Percentiles rank a stretch among this genome's conserved stretches.
Conservation (phyloP, 1,284 basidiomycete genomes). For the Sanghuangporus weigelae region DNA sequence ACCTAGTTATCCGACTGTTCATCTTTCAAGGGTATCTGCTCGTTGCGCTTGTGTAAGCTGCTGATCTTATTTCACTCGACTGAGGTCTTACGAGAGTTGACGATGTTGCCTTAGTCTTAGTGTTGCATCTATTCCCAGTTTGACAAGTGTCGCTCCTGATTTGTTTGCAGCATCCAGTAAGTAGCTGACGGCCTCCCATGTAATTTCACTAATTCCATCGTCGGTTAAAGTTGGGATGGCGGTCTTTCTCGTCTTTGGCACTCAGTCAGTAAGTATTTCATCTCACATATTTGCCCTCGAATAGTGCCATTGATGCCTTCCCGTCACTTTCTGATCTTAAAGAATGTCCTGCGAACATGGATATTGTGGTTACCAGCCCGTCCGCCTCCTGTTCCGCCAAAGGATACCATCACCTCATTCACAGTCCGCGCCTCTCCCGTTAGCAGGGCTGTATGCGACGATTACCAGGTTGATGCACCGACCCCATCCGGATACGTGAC, state of each 20-base stretch:
- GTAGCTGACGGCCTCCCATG: not conserved
- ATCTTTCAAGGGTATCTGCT: constrained; percentile 33
- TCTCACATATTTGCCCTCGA: not conserved
- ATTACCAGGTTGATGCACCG: not conserved
- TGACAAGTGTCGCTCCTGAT: constrained; percentile 27
- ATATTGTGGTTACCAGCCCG: constrained; percentile 27
- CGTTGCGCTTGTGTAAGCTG: constrained; percentile 29
- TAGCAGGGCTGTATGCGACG: not conserved
- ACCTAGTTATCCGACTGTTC: constrained; percentile 31
- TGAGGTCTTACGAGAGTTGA: not conserved
- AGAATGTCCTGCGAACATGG: constrained; percentile 35
- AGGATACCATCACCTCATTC: not conserved
- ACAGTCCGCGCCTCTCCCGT: not conserved
- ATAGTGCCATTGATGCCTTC: not conserved
- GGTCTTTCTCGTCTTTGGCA: constrained; percentile 33
- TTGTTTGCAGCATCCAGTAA: constrained; percentile 33
- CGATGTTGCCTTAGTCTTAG: constrained; percentile 24
- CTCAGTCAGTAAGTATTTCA: constrained; percentile 27
- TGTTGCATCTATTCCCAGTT: constrained; percentile 25
- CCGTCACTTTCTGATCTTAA: not conserved
- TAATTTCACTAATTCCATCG: not conserved
- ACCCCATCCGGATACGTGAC: not conserved
- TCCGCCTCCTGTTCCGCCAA: not conserved
- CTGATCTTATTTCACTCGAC: not conserved
- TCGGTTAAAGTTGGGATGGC: constrained; percentile 28